phyloP scores from a whole-genome alignment of 1,284 basidiomycete species.

The Meira miltonrushii region DNA sequence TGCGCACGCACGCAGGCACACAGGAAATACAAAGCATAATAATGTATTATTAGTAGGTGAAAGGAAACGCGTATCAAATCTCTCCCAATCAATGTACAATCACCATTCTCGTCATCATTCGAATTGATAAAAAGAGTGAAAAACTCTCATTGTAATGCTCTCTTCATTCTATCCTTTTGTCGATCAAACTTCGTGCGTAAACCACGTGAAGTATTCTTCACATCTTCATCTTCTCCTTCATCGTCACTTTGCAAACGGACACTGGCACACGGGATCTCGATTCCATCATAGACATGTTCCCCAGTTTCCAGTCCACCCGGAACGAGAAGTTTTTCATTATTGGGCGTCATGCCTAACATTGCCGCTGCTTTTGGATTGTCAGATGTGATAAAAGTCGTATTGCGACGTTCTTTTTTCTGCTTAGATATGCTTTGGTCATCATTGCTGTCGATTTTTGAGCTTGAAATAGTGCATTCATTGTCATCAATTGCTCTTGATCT shows the following conservation, averaged over 20 bases:
- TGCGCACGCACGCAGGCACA: no score
- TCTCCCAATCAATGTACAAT: no score
- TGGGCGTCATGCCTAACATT: conserved; percentile 12
- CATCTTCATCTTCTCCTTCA: conserved; percentile 22
- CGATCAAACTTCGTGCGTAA: no score
- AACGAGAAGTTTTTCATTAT: conserved; percentile 13
- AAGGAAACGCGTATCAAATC: no score
- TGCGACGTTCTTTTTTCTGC: neutral
- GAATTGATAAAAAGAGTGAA: no score
- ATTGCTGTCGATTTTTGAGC: neutral
- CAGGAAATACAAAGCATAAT: no score
- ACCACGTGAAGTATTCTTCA: neutral
- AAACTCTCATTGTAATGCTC: no score
- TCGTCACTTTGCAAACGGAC: conserved; percentile 30
- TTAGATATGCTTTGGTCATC: neutral
- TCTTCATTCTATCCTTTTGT: no score
- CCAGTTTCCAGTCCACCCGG: conserved; percentile 23
- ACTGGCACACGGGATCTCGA: conserved; percentile 36
- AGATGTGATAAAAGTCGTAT: neutral
- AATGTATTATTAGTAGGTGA: no score
- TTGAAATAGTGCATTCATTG: neutral
- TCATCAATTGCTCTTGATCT: neutral
- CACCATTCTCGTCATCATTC: no score
- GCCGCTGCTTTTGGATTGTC: conserved; percentile 4
- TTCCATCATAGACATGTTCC: conserved; percentile 28